Evolutionary conservation across 2,329 filamentous ascomycete genomes (phyloP).

Genomic region (Aspergillus terreus): DNA sequence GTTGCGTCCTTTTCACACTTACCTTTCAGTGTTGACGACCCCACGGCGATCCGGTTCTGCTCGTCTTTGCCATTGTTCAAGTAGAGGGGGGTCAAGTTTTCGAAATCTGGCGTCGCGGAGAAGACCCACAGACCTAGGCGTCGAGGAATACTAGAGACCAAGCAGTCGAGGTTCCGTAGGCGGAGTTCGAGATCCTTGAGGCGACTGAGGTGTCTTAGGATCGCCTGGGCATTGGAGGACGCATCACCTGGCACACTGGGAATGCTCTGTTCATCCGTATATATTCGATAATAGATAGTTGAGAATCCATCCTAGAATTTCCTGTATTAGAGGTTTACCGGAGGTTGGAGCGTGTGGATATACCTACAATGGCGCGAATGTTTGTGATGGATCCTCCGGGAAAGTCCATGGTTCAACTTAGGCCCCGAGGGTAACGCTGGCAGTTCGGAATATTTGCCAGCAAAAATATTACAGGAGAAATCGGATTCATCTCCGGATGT

Average conservation of each 20-base stretch:
- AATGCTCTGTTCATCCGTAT: conserved; percentile 34
- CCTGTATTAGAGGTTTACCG: conserved; percentile 17
- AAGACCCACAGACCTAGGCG: conserved; percentile 40
- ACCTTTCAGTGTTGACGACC: conserved; percentile 33
- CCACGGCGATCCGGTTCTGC: conserved; percentile 28
- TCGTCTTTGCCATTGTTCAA: conserved; percentile 21
- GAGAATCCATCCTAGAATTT: conserved; percentile 39
- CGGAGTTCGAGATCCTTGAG: conserved; percentile 37
- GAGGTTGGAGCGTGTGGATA: not conserved
- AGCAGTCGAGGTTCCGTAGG: conserved; percentile 33
- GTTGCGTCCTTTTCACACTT: not conserved
- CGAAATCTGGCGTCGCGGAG: conserved; percentile 36
- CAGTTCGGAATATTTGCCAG: conserved; percentile 25
- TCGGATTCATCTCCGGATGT: conserved; percentile 34
- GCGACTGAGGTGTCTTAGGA: conserved; percentile 36
- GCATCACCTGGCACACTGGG: conserved; percentile 27
- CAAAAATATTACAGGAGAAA: conserved; percentile 18
- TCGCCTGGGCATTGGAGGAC: conserved; percentile 34
- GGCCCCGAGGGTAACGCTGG: conserved; percentile 22
- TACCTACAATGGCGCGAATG: conserved; percentile 39
- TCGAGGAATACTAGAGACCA: conserved; percentile 36
- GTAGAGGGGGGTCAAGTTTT: conserved; percentile 28
- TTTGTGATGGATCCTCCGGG: conserved; percentile 41
- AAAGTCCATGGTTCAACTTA: conserved; percentile 40
- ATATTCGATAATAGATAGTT: conserved; percentile 42